A percentile compares a stretch with the other conserved stretches of the same genome.
These are phyloP conservation scores for Golovinomyces cichoracearum DNA, from an alignment of 2,329 filamentous ascomycete genomes.

Conservation along the genomic window DNA sequence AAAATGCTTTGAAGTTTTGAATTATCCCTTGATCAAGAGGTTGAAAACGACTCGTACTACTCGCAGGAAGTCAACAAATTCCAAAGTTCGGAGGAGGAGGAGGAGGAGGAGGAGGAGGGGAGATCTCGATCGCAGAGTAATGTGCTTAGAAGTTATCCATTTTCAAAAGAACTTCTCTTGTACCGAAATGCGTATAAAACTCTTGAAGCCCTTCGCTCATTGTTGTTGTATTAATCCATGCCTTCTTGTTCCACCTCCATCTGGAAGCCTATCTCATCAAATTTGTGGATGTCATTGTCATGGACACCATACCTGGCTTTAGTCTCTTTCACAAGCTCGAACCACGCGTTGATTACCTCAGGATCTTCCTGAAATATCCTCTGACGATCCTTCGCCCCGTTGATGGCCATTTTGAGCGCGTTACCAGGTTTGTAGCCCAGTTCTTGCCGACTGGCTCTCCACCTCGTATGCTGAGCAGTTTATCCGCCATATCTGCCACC, in stretches of 20 bases:
- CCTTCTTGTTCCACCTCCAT: neutral
- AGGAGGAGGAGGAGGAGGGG: neutral
- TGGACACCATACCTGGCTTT: no score
- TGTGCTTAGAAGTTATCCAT: slow-evolving; percentile 2
- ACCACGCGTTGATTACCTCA: no score
- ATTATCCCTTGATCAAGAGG: slow-evolving; percentile 2
- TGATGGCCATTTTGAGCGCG: no score
- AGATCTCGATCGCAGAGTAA: neutral
- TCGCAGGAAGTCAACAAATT: slow-evolving; percentile 2
- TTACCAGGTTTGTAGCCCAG: no score
- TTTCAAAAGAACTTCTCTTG: neutral
- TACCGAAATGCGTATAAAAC: slow-evolving; percentile 1
- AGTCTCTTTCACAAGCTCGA: no score
- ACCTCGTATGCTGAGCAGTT: no score
- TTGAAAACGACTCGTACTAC: slow-evolving; percentile 2
- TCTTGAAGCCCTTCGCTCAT: slow-evolving; percentile 1
- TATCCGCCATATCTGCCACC: no score
- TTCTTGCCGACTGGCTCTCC: no score
- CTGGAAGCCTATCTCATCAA: no score
- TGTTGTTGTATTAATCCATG: slow-evolving; percentile 2
- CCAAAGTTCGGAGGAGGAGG: slow-evolving; percentile 1
- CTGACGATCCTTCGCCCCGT: no score
- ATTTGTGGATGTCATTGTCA: no score
- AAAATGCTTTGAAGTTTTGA: slow-evolving; percentile 1
- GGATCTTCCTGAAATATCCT: no score